Base-by-base conservation (phyloP, 1,284 basidiomycete genomes). In the Papiliotrema laurentii region DNA sequence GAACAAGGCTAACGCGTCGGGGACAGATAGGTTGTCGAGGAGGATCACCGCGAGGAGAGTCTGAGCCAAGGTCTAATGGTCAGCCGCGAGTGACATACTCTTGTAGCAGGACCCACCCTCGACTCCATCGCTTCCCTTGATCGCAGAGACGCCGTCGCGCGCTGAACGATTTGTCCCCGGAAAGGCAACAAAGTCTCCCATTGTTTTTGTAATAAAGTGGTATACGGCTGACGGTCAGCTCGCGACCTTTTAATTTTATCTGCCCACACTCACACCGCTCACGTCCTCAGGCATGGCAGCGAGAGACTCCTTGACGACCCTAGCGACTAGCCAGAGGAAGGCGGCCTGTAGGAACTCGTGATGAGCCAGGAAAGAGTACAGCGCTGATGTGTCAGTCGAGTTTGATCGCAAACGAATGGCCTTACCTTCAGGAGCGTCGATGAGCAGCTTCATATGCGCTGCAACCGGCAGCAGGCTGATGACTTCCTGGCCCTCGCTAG, bases 171-270 rank as follows among this genome's bases (percentile, higher is more conserved):
- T 63, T 92, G 89, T 1, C 82, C 76, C 31, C 88, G 83, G 64
- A 93, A 89, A 54, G 86, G 87, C 1, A 83, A 80, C 13, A 94
- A 80, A 0, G 80, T 78, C 51, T 92, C 90, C 90, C 90, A 94
- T 69, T 94, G 90, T 34, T 88, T 83, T 59, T 89, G 85, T 5
- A 89, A 81, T 3, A 94, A 75, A 16, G 89, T 87, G 54, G 90
- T 40, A 42, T 73, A 73, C 1, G 66, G 51, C 70, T 72, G 47
- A 4, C 5, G 5, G 14, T 19, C 16, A 24, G 22, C 7, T 19
- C 35, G n/a, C 14, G 27, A 21, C 28, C 4, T 5, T 21, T 7
- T 10, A 5, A 19, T 1, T 2, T 4, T 6, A 21, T 21, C n/a
- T n/a, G 14, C n/a, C 4, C 31, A 18, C n/a, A 60, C 67, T 53